Evolutionary conservation across 768 basidiomycete species (phyloP), one percentile per base, ranked within the genome.

Genomic region (Suillus cothurnatus): DNA sequence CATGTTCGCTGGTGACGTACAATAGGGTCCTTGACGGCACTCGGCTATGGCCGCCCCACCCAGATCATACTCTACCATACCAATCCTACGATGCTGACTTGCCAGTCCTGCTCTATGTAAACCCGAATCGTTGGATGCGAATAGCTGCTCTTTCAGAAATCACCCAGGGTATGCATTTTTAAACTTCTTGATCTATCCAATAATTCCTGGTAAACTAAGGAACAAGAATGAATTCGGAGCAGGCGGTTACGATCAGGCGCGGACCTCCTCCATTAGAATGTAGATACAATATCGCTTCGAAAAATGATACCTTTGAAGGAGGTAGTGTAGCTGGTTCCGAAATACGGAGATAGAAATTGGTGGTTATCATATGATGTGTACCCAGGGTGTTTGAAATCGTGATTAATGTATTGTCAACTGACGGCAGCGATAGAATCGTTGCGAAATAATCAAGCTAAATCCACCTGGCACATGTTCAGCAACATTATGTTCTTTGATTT

Each of bases 401-500:
- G 23, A 59, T 59, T 41, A 31, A 59, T 59, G 38, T 57, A 45
- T 61, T 63, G 56, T 66, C 56, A 47, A 41, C 69, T 56, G 45
- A 64, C 62, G 55, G 61, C 57, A 67, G 43, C 45, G 58, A 39
- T 28, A 61, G 57, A 41, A 28, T 21, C 53, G 38, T n/a, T 28
- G 61, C 41, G 62, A 61, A 63, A 62, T 38, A 61, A 69, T 82
- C 75, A 84, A 61, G 75, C 72, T 68, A 77, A 70, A 74, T 88
- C 83, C 64, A 88, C 87, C 86, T 87, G 72, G 58, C 63, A 49
- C 56, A 60, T 45, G 66, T 57, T 72, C 69, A 74, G 68, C 65
- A 68, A 73, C 68, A 65, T 64, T 68, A 62, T 62, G 49, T 62
- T 65, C 60, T 65, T 23, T 39, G 63, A 58, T 58, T 12, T 65